Percentiles rank a stretch among this genome's conserved stretches.
phyloP scores from a whole-genome alignment of 148 eudicot genomes.

The Arctostaphylos glauca region DNA sequence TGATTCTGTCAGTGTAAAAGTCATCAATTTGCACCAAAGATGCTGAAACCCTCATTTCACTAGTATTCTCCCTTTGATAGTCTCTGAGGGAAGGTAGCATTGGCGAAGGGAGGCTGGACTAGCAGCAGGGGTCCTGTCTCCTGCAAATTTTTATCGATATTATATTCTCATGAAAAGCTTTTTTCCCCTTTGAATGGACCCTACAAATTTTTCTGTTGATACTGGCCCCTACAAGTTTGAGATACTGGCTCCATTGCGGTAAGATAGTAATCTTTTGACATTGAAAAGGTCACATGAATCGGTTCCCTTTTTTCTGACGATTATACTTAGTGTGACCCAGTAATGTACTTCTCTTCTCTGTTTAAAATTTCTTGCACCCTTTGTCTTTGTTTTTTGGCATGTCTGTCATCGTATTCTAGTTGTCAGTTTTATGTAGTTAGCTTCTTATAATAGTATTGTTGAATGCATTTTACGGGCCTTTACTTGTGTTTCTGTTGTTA shows the following conservation, averaged over 20 bases:
- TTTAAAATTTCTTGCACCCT: not conserved
- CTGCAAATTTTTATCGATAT: not conserved
- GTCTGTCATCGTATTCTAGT: not conserved
- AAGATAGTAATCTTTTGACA: not conserved
- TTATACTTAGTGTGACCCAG: not conserved
- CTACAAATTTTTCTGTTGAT: not conserved
- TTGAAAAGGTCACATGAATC: not conserved
- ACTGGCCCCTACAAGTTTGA: not conserved
- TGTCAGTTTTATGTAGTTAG: not conserved
- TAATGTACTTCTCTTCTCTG: not conserved
- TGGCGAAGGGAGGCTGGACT: not conserved
- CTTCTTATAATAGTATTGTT: not conserved
- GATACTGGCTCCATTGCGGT: not conserved
- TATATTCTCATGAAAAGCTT: not conserved
- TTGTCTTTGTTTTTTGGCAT: not conserved
- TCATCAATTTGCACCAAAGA: no score
- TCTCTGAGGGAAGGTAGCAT: not conserved
- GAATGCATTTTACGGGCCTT: conserved; percentile 12
- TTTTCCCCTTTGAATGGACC: not conserved
- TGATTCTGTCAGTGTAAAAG: no score
- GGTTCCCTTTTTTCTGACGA: not conserved
- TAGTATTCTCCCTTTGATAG: not conserved
- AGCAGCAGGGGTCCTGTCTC: not conserved
- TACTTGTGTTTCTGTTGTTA: conserved; percentile 14
- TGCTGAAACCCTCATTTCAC: not conserved